Evolutionary conservation across 2,329 filamentous ascomycete species (phyloP).

Genomic region (Leptographium procerum): DNA sequence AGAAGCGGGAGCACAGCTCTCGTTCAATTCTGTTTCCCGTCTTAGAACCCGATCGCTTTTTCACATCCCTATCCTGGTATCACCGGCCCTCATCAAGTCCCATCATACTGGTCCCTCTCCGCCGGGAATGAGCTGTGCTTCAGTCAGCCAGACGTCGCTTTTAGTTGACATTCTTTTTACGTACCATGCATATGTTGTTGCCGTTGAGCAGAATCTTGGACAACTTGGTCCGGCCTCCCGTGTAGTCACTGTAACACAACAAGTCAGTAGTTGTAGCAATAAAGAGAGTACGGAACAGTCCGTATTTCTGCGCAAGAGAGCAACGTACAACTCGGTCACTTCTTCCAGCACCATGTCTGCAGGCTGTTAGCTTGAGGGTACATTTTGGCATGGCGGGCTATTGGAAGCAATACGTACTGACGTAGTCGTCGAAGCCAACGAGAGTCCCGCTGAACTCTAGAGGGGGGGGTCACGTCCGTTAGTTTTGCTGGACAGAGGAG

Average conservation of each 20-base stretch:
- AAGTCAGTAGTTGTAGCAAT: background rate
- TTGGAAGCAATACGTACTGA: constrained; percentile 62
- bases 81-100: background rate
- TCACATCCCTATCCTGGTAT: background rate
- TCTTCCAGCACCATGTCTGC: constrained; percentile 96
- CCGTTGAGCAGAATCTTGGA: constrained; percentile 93
- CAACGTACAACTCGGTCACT: constrained; percentile 81
- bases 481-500: constrained; percentile 1
- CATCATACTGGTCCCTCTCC: constrained; percentile 52
- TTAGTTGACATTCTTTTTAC: constrained; percentile 14
- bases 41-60: background rate
- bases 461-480: background rate
- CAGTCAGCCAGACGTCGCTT: background rate
- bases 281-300: background rate
- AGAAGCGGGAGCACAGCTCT: no score
- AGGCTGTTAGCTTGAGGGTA: constrained; percentile 14
- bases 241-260: constrained; percentile 60
- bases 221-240: constrained; percentile 75
- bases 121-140: constrained; percentile 57
- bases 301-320: background rate
- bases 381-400: background rate
- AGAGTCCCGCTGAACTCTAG: constrained; percentile 91
- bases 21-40: no score
- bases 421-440: constrained; percentile 96
- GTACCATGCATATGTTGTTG: constrained; percentile 99